Evolutionary conservation across 805 yeast species (phyloP).

Genomic region (Cephaloascus albidus): DNA sequence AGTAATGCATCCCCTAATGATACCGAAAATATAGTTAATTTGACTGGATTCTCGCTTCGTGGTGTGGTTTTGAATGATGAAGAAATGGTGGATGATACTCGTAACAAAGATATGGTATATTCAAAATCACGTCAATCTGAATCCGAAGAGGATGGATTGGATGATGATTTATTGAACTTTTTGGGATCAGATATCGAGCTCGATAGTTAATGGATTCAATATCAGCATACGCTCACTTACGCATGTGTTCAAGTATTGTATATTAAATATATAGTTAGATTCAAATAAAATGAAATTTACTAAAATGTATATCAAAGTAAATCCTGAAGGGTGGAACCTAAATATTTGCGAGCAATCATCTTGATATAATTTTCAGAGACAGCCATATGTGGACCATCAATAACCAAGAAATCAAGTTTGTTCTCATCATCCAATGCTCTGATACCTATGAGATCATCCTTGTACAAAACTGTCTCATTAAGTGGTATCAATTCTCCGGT

Average conservation of each 20-base stretch:
- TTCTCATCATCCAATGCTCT: conserved; percentile 30
- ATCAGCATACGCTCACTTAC: too few species aligned
- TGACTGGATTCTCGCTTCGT: too few species aligned
- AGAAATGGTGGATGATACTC: too few species aligned
- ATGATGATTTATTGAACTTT: conserved; percentile 11
- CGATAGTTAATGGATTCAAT: too few species aligned
- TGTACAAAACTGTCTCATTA: conserved; percentile 37
- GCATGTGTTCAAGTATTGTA: too few species aligned
- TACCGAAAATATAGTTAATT: too few species aligned
- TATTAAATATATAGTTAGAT: too few species aligned
- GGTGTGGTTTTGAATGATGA: too few species aligned
- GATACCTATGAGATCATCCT: conserved; percentile 54
- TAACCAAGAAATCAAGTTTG: conserved; percentile 36
- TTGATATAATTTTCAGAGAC: conserved; percentile 43
- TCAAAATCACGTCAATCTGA: too few species aligned
- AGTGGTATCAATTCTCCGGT: conserved; percentile 35
- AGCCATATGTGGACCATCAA: conserved; percentile 59
- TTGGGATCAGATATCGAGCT: conserved; percentile 14
- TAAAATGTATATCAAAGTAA: background rate
- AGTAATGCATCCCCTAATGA: too few species aligned
- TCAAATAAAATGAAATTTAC: background rate
- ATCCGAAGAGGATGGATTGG: too few species aligned
- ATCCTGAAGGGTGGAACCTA: conserved; percentile 16
- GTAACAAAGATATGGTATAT: too few species aligned
- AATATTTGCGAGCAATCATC: conserved; percentile 30